Evolutionary conservation across 345 rosid species (phyloP).

Genomic region (Eucalyptus virginea): DNA sequence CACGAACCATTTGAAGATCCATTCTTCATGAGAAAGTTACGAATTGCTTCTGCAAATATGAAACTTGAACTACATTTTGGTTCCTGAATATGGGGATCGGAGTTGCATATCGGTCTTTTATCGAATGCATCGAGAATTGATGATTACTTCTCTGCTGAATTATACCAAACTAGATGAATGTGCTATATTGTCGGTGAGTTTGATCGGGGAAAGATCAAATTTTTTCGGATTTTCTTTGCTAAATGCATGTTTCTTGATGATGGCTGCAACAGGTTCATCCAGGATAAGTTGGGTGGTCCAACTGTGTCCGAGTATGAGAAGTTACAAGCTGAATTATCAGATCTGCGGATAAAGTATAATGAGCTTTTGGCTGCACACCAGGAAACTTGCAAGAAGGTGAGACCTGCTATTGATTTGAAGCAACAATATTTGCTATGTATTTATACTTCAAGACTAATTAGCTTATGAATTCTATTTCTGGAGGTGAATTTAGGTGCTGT

Average conservation of each 20-base stretch:
- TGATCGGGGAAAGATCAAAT: background rate
- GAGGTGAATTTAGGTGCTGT: background rate
- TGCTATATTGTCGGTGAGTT: background rate
- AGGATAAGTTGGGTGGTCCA: conserved; percentile 81
- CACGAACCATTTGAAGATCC: background rate
- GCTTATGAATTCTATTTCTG: background rate
- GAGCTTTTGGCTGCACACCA: conserved; percentile 64
- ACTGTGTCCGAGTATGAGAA: conserved; percentile 63
- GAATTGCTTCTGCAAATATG: background rate
- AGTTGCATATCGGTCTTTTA: background rate
- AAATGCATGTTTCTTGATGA: background rate
- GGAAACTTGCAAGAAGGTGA: conserved; percentile 63
- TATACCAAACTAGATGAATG: background rate
- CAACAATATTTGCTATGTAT: background rate
- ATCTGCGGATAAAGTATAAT: conserved; percentile 52
- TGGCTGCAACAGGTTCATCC: conserved; percentile 48
- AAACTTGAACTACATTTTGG: background rate
- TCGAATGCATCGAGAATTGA: background rate
- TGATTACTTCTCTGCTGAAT: background rate
- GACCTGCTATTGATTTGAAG: background rate
- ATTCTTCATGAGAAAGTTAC: background rate
- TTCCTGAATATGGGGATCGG: background rate
- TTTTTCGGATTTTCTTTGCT: background rate
- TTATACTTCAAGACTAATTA: background rate
- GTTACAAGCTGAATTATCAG: conserved; percentile 72